Evolutionary conservation across 768 basidiomycete genomes (phyloP).

Genomic region (Amylocystis lapponica): DNA sequence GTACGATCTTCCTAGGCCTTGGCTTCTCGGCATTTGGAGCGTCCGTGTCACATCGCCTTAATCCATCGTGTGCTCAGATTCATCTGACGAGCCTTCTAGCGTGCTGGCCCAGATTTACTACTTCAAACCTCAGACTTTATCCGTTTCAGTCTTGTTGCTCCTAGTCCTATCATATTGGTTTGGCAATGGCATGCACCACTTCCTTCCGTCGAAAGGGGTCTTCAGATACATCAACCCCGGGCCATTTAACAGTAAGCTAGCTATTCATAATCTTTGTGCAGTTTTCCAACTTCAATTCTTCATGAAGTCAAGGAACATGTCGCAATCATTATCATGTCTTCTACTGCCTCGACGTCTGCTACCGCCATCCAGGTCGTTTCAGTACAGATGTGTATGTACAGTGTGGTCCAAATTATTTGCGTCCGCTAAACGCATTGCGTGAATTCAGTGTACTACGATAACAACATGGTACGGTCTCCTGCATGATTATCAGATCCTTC

Average conservation of each 20-base stretch:
- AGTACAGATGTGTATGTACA: slow-evolving; percentile 5
- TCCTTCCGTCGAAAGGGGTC: slow-evolving; percentile 17
- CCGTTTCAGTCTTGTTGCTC: slow-evolving; percentile 38
- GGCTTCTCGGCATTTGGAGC: slow-evolving; percentile 50
- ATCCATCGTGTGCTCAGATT: not conserved
- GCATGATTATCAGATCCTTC: not conserved
- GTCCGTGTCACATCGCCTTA: slow-evolving; percentile 26
- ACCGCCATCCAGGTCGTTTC: slow-evolving; percentile 13
- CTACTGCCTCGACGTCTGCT: slow-evolving; percentile 12
- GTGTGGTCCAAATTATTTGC: not conserved
- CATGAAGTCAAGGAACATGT: slow-evolving; percentile 12
- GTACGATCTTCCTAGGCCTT: slow-evolving; percentile 49
- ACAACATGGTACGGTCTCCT: slow-evolving; percentile 9
- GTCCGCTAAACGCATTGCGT: not conserved
- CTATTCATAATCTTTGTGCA: not conserved
- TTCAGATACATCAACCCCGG: slow-evolving; percentile 24
- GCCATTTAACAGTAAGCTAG: slow-evolving; percentile 20
- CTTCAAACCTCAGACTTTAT: slow-evolving; percentile 37
- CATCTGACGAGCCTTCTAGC: not conserved
- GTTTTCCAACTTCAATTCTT: not conserved
- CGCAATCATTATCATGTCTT: slow-evolving; percentile 17
- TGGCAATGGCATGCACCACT: slow-evolving; percentile 31
- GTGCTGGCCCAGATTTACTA: slow-evolving; percentile 4
- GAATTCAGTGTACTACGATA: slow-evolving; percentile 29
- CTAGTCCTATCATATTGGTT: slow-evolving; percentile 43